Conservation (phyloP, 2,329 filamentous ascomycete genomes). For the Aspergillus piperis region DNA sequence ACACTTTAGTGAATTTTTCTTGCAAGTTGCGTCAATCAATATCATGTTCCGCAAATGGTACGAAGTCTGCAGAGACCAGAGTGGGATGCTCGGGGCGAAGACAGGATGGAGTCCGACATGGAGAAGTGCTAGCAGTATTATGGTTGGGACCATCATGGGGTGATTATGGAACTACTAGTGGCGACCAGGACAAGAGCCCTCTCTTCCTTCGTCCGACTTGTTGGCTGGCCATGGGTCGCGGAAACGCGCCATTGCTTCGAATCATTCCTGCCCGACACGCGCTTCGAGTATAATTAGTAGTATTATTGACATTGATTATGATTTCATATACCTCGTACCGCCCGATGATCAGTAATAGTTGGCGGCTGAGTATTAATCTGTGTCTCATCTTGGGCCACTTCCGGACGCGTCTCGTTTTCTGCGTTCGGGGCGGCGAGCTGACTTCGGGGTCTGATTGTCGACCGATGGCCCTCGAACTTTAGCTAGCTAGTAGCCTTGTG, state of each 20-base stretch:
- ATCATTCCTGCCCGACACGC: not conserved
- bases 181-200: not conserved
- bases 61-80: not conserved
- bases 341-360: constrained; percentile 1
- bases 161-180: not conserved
- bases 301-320: constrained; percentile 4
- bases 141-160: not conserved
- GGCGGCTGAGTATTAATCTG: constrained; percentile 1
- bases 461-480: constrained; percentile 3
- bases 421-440: constrained; percentile 6
- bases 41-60: constrained; percentile 5
- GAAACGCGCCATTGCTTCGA: constrained; percentile 4
- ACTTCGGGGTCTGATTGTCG: constrained; percentile 5
- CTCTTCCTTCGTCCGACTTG: not conserved
- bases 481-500: not conserved
- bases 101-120: not conserved
- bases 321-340: constrained; percentile 7
- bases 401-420: constrained; percentile 15
- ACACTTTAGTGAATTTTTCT: not conserved
- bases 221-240: not conserved
- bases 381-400: constrained; percentile 1
- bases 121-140: not conserved
- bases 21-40: constrained; percentile 2
- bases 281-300: not conserved
- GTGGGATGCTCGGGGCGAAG: not conserved